Evolutionary conservation across 2,329 filamentous ascomycete genomes (phyloP).

Genomic region (Aspergillus sp.): DNA sequence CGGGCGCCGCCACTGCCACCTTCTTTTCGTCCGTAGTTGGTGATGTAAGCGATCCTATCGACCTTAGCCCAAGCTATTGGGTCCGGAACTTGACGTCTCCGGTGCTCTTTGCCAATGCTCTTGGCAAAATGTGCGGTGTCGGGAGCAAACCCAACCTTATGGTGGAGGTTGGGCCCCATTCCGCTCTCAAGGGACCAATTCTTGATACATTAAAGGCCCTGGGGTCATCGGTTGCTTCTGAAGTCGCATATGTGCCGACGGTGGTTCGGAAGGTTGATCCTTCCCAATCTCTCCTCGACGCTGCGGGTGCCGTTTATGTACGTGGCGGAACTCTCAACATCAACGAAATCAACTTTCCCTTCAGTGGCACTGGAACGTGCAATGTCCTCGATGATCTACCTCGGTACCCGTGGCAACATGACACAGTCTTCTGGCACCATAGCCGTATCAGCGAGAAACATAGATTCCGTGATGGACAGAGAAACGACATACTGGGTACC

Average conservation of each 20-base stretch:
- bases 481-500: not conserved
- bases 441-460: not conserved
- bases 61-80: not conserved
- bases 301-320: not conserved
- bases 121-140: not conserved
- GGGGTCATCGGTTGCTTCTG: not conserved
- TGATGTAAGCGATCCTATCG: not conserved
- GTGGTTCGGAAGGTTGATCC: not conserved
- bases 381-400: not conserved
- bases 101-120: not conserved
- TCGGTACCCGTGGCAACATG: not conserved
- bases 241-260: not conserved
- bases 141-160: not conserved
- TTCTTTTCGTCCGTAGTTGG: not conserved
- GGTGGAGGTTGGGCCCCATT: not conserved
- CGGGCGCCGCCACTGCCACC: no score
- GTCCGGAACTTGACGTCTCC: not conserved
- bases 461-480: not conserved
- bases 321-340: not conserved
- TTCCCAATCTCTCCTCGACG: not conserved
- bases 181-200: not conserved
- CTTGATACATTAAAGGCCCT: not conserved
- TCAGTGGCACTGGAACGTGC: not conserved
- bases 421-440: not conserved
- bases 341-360: not conserved